Conservation (phyloP, 2,329 filamentous ascomycete genomes). For the Raffaelea arxii region DNA sequence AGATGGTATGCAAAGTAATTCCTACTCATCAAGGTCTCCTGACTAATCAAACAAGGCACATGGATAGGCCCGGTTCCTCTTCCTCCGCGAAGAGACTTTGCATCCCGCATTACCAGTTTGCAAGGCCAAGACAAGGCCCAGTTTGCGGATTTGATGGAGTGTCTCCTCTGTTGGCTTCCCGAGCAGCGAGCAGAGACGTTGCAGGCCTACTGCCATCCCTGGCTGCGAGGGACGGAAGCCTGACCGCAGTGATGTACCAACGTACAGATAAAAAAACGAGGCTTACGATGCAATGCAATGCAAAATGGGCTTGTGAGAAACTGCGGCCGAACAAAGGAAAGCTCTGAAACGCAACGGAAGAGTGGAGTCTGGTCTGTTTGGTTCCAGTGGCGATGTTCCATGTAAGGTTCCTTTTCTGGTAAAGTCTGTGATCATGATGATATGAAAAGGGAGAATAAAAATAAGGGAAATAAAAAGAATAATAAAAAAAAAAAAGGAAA, state of each 20-base stretch:
- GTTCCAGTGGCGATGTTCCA: no score
- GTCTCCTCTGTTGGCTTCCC: constrained; percentile 17
- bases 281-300: no score
- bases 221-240: constrained; percentile 9
- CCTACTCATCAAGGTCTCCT: background rate
- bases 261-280: no score
- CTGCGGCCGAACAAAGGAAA: no score
- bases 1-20: constrained; percentile 13
- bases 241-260: no score
- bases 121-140: constrained; percentile 12
- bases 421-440: no score
- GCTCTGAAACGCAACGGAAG: no score
- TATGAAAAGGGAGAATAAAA: constrained; percentile 1
- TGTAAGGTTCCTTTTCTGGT: no score
- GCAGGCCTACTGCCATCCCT: constrained; percentile 17
- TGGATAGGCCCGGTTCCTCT: constrained; percentile 18
- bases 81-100: constrained; percentile 10
- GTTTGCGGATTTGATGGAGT: constrained; percentile 15
- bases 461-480: constrained; percentile 2
- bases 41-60: constrained; percentile 11
- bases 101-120: constrained; percentile 12
- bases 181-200: constrained; percentile 13
- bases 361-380: no score
- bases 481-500: constrained; percentile 8
- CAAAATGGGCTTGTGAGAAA: no score